phyloP scores from a whole-genome alignment of 1,284 basidiomycete species.

The Marasmius fiardii region DNA sequence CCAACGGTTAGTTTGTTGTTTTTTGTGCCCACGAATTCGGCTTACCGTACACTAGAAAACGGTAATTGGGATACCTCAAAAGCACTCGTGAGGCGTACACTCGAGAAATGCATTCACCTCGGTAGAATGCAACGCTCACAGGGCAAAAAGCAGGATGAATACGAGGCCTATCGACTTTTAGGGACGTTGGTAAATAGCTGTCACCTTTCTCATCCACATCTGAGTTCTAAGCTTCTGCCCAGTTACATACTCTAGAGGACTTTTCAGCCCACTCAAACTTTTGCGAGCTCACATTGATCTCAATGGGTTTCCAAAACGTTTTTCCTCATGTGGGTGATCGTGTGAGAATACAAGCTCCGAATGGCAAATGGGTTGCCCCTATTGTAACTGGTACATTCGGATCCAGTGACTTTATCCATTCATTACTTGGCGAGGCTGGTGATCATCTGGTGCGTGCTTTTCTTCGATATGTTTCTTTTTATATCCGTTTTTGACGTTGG shows the following conservation, averaged over 20 bases:
- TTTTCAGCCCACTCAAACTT: constrained; percentile 91
- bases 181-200: constrained; percentile 55
- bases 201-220: neutral
- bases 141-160: constrained; percentile 69
- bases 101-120: constrained; percentile 70
- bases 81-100: constrained; percentile 72
- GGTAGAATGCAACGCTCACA: constrained; percentile 58
- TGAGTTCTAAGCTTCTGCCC: neutral
- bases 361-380: constrained; percentile 76
- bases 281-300: constrained; percentile 76
- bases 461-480: neutral
- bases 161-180: constrained; percentile 80
- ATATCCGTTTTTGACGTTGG: neutral
- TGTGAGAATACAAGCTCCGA: constrained; percentile 73
- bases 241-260: constrained; percentile 85
- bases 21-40: neutral
- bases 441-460: constrained; percentile 59
- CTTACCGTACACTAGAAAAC: constrained; percentile 41
- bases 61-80: constrained; percentile 89
- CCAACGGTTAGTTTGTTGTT: constrained; percentile 54
- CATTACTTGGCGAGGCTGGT: constrained; percentile 59
- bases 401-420: constrained; percentile 83
- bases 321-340: constrained; percentile 91
- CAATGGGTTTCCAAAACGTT: constrained; percentile 73
- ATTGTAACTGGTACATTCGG: constrained; percentile 91